Conservation (phyloP, 2,329 filamentous ascomycete genomes). For the Fusarium subtropicale region DNA sequence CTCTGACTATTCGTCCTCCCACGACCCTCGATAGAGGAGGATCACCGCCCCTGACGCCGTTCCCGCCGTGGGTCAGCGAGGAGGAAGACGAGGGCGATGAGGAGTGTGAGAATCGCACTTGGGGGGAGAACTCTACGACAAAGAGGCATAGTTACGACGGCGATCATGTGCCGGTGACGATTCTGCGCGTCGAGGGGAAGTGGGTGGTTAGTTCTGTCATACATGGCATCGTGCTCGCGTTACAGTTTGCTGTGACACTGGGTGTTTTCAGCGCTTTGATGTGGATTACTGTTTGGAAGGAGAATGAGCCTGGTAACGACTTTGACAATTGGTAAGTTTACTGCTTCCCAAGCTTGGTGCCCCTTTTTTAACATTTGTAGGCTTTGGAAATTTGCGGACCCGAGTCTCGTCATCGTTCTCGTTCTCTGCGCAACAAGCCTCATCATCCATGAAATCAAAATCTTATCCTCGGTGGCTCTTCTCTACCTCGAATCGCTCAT, state of each 20-base stretch:
- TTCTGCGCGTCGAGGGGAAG: constrained; percentile 19
- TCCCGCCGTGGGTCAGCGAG: constrained; percentile 44
- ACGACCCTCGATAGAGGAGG: constrained; percentile 11
- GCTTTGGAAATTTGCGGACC: constrained; percentile 45
- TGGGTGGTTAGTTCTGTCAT: constrained; percentile 39
- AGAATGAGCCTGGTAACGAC: constrained; percentile 35
- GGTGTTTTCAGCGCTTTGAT: constrained; percentile 45
- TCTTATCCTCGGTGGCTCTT: constrained; percentile 44
- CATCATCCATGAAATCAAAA: constrained; percentile 44
- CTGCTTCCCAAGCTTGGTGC: fast-evolving
- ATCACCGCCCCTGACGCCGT: constrained; percentile 44
- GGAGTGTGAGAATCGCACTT: constrained; percentile 24
- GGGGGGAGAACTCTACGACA: constrained; percentile 26
- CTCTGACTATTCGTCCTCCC: constrained; percentile 37
- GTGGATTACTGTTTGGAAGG: constrained; percentile 46
- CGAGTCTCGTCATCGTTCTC: constrained; percentile 32
- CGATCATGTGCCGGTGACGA: constrained; percentile 4
- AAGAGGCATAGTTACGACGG: constrained; percentile 17
- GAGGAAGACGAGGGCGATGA: constrained; percentile 36
- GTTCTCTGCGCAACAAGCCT: constrained; percentile 44
- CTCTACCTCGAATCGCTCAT: constrained; percentile 48
- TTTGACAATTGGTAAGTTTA: constrained; percentile 45
- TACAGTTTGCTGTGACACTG: constrained; percentile 45
- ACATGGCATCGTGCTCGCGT: constrained; percentile 46
- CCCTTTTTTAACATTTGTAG: constrained; percentile 23